phyloP scores from a whole-genome alignment of 1,284 basidiomycete genomes.

The Irpex rosettiformis region DNA sequence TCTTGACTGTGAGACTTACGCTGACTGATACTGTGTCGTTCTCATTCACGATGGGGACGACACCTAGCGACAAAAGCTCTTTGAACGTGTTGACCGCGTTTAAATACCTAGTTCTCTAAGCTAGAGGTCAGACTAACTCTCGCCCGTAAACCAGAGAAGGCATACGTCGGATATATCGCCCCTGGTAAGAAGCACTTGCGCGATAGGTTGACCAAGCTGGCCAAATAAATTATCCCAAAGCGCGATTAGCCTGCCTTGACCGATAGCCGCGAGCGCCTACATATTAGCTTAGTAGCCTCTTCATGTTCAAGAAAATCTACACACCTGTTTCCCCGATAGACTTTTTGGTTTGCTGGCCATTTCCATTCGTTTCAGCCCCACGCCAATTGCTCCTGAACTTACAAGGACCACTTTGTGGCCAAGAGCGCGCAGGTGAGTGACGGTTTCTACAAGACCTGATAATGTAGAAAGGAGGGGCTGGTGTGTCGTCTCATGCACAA shows the following conservation, averaged over 20 bases:
- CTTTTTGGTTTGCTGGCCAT: slow-evolving; percentile 79
- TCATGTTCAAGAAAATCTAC: slow-evolving; percentile 4
- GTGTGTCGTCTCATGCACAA: slow-evolving; percentile 88
- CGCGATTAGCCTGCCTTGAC: slow-evolving; percentile 93
- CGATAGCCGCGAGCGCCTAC: slow-evolving; percentile 93
- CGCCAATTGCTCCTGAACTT: slow-evolving; percentile 94
- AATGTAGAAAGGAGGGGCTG: slow-evolving; percentile 89
- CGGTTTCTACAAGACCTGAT: slow-evolving; percentile 90
- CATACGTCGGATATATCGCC: slow-evolving; percentile 96
- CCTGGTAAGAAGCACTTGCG: slow-evolving; percentile 91
- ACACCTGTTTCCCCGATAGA: slow-evolving; percentile 80
- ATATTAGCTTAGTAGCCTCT: slow-evolving; percentile 6
- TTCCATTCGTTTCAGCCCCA: slow-evolving; percentile 91
- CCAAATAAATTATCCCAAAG: slow-evolving; percentile 97
- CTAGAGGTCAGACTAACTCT: background rate
- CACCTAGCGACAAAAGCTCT: slow-evolving; percentile 85
- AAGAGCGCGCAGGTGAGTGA: slow-evolving; percentile 69
- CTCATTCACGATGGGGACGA: slow-evolving; percentile 94
- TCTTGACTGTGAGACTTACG: slow-evolving; percentile 45
- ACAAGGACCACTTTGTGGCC: slow-evolving; percentile 96
- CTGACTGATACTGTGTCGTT: slow-evolving; percentile 96
- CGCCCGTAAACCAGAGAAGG: slow-evolving; percentile 12
- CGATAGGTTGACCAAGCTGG: slow-evolving; percentile 91
- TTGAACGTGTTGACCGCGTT: slow-evolving; percentile 94
- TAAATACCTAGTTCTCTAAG: slow-evolving; percentile 84